A percentile compares a stretch with the other conserved stretches of the same genome.
Evolutionary conservation across 371 early-diverging fungal species (phyloP).

Genomic region (Nosema bombycis): DNA sequence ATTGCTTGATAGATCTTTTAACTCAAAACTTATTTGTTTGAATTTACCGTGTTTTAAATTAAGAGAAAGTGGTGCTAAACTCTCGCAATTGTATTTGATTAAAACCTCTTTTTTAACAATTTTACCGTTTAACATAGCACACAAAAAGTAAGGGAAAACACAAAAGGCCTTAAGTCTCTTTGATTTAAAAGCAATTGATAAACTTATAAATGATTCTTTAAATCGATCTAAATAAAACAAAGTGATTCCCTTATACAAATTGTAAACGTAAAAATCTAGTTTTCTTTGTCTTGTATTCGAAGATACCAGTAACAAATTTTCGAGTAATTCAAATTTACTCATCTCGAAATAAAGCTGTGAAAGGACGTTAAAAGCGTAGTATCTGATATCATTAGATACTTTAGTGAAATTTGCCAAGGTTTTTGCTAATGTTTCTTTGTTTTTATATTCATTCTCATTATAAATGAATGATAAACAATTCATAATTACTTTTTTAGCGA

Average conservation of each 20-base stretch:
- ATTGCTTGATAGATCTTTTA: neutral
- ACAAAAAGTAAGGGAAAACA: slow-evolving; percentile 24
- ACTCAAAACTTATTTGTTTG: neutral
- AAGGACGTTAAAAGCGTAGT: slow-evolving; percentile 8
- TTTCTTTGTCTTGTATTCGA: neutral
- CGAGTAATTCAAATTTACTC: neutral
- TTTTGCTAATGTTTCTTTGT: neutral
- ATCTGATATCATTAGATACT: neutral
- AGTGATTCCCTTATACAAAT: slow-evolving; percentile 25
- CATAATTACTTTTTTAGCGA: slow-evolving; percentile 8
- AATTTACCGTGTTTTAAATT: slow-evolving; percentile 5
- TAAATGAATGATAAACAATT: neutral
- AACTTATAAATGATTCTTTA: slow-evolving; percentile 4
- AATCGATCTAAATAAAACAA: slow-evolving; percentile 14
- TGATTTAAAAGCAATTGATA: slow-evolving; percentile 6
- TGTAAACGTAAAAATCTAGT: slow-evolving; percentile 14
- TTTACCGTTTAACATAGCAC: slow-evolving; percentile 22
- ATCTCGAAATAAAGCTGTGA: slow-evolving; percentile 14
- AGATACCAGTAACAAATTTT: slow-evolving; percentile 3
- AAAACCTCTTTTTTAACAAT: neutral
- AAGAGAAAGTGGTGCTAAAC: neutral
- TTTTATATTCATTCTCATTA: neutral
- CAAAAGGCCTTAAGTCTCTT: slow-evolving; percentile 1
- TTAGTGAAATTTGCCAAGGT: neutral
- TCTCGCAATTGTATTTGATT: neutral